phyloP scores from a whole-genome alignment of 441 rosid genomes.

The Raphanus hybrid region DNA sequence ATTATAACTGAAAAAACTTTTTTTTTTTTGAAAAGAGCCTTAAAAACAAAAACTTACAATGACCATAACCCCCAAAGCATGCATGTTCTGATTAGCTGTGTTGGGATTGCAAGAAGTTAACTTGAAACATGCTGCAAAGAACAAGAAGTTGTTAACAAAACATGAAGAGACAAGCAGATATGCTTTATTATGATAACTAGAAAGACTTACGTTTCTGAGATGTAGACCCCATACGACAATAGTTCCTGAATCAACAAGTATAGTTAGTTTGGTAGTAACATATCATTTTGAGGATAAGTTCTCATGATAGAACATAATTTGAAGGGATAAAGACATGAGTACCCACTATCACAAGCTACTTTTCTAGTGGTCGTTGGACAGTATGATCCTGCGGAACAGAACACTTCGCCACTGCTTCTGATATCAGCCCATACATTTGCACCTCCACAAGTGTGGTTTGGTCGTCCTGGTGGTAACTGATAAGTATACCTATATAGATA shows the following conservation, averaged over 20 bases:
- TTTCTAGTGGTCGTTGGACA: conserved; percentile 72
- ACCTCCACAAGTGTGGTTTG: conserved; percentile 90
- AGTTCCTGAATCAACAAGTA: conserved; percentile 62
- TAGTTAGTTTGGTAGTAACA: neutral
- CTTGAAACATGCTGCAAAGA: conserved; percentile 78
- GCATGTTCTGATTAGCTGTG: conserved; percentile 77
- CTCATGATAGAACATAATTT: neutral
- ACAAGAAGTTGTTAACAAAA: conserved; percentile 18
- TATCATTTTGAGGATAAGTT: neutral
- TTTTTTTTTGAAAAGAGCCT: too few species aligned
- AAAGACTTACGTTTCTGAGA: conserved; percentile 65
- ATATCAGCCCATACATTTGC: conserved; percentile 92
- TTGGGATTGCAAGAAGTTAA: conserved; percentile 75
- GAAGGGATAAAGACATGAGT: conserved; percentile 43
- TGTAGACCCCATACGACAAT: conserved; percentile 89
- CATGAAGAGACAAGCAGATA: conserved; percentile 12
- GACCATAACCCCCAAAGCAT: conserved; percentile 89
- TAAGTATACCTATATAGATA: conserved; percentile 77
- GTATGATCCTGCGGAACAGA: conserved; percentile 86
- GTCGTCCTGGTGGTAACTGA: conserved; percentile 70
- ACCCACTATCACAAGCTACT: conserved; percentile 79
- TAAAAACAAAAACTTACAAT: too few species aligned
- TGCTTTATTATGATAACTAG: neutral
- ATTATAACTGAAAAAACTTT: too few species aligned
- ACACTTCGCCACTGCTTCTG: conserved; percentile 58